Conservation (phyloP, 345 rosid genomes). For the Citrus reticulata region DNA sequence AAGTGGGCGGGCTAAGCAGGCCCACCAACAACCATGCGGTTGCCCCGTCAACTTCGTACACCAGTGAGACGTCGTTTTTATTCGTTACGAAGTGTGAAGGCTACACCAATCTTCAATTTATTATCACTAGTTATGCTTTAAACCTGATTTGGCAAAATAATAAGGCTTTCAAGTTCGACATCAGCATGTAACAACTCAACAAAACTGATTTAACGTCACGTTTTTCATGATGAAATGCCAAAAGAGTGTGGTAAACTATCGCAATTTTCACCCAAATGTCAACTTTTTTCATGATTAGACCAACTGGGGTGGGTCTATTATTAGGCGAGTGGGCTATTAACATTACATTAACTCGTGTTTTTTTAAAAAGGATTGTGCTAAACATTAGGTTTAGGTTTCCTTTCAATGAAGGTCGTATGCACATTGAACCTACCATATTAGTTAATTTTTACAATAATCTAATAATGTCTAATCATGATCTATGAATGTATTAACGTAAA, state of each 20-base stretch:
- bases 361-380: neutral
- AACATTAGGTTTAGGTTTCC: neutral
- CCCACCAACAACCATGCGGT: constrained; percentile 42
- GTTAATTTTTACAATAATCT: neutral
- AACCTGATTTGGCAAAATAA: neutral
- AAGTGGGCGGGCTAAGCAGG: constrained; percentile 13
- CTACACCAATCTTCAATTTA: neutral
- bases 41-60: constrained; percentile 43
- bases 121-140: neutral
- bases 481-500: too few species aligned
- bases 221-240: constrained; percentile 2
- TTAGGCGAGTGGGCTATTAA: neutral
- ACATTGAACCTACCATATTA: too few species aligned
- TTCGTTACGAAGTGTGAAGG: constrained; percentile 18
- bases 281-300: neutral
- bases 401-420: neutral
- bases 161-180: constrained; percentile 17
- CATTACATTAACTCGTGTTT: neutral
- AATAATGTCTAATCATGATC: neutral
- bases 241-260: constrained; percentile 20
- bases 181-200: constrained; percentile 13
- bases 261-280: constrained; percentile 7
- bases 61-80: constrained; percentile 30
- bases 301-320: neutral
- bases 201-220: constrained; percentile 5